phyloP scores from a whole-genome alignment of 805 yeast genomes.

The Kazachstania martiniae region DNA sequence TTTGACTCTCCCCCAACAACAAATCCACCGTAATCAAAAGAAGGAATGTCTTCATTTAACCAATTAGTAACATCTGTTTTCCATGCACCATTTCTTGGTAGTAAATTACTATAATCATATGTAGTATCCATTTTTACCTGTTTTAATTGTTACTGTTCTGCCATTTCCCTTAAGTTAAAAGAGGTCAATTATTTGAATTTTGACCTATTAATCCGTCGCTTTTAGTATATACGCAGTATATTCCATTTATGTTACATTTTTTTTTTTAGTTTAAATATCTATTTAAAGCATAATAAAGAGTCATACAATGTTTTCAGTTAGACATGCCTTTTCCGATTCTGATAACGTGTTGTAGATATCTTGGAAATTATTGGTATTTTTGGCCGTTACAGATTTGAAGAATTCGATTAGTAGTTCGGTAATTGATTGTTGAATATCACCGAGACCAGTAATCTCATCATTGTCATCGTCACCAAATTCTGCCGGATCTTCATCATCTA shows the following conservation, averaged over 20 bases:
- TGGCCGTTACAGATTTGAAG: conserved; percentile 45
- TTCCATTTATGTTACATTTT: too few relatives aligned
- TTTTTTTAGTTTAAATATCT: too few relatives aligned
- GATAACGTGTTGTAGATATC: conserved; percentile 36
- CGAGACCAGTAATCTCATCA: conserved; percentile 10
- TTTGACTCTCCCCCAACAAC: conserved; percentile 77
- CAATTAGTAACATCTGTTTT: conserved; percentile 63
- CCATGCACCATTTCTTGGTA: conserved; percentile 78
- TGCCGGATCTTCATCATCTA: conserved; percentile 20
- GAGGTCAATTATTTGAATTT: too few relatives aligned
- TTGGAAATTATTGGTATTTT: conserved; percentile 42
- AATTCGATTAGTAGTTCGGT: conserved; percentile 37
- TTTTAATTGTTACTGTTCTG: too few relatives aligned
- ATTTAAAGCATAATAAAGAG: too few relatives aligned
- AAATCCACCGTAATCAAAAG: conserved; percentile 88
- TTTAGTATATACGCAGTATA: too few relatives aligned
- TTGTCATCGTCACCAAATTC: conserved; percentile 9
- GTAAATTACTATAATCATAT: conserved; percentile 28
- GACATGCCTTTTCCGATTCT: conserved; percentile 42
- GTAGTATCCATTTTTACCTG: too few relatives aligned
- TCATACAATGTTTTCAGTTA: conserved; percentile 32
- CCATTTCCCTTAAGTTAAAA: too few relatives aligned
- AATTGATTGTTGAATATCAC: conserved; percentile 8
- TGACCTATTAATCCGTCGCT: too few relatives aligned
- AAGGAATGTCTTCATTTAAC: conserved; percentile 82